Base-by-base conservation (phyloP, 2,329 filamentous ascomycete genomes). In the Neospermospora avenae region DNA sequence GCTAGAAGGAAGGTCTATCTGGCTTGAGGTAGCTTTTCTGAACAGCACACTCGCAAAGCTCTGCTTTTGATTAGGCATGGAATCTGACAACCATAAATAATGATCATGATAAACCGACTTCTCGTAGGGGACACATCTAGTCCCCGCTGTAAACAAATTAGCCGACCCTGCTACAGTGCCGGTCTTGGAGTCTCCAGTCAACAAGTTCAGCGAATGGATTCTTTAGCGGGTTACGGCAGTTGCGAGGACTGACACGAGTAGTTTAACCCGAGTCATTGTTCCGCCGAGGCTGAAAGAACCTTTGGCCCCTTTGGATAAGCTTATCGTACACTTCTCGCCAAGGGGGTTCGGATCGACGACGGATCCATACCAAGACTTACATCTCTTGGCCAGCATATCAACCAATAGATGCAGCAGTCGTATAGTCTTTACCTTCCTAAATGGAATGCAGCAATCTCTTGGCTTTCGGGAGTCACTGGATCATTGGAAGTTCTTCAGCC, bases 261-360 rank as follows among this genome's bases (percentile, higher is more conserved):
- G n/a, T n/a, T 31, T 6, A 31, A 10, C 28, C 5, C 6, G 28
- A 31, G 28, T 10, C 5, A 31, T 31, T 31, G 28, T 51, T 51
- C 28, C 48, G 13, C 28, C 46, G 46, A 51, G 28, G 28, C 48
- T 51, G 48, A 51, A 11, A 3, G 18, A n/a, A n/a, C n/a, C n/a
- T n/a, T n/a, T n/a, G n/a, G n/a, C n/a, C n/a, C 7, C 13, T 22
- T 18, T 35, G 4, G 48, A 51, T 51, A 51, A 51, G 48, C 31
- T 51, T 51, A 51, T 51, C 48, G 48, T n/a, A 25, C n/a, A 28
- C 46, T 20, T 3, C n/a, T 51, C 18, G 48, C 48, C 48, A 51
- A 51, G 48, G 2, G 28, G 11, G 6, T 31, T 31, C 2, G 28
- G 28, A 11, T 18, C 3, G 8, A 20, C 20, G 34, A 6, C 2